Base-by-base conservation (phyloP, 805 yeast genomes). In the Isabelozyma heimii region DNA sequence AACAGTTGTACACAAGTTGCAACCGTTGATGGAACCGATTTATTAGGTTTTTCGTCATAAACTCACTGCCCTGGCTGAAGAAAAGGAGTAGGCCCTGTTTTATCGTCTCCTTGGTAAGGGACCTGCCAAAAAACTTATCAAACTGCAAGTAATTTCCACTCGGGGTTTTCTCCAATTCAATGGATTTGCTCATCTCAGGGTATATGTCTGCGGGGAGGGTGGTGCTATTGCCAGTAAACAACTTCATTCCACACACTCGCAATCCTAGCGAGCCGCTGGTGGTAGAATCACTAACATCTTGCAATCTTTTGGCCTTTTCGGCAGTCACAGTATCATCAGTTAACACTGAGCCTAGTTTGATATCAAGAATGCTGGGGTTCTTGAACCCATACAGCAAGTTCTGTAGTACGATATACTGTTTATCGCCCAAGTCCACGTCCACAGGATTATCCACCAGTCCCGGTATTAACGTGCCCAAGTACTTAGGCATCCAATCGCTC, bases 161-260 rank as follows among this genome's bases (percentile, higher is more conserved):
- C 4, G 60, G 44, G 16, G 43, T 14, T 12, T 40, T n/a, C 16
- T 5, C 30, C 24, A 1, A 62, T 47, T 51, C 47, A 4, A 63
- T 45, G 8, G 62, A 51, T 1, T 55, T 49, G n/a, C 38, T 45
- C 58, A 63, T 54, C 1, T 47, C 55, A 8, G 58, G 55, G 47
- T 50, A 59, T 1, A 54, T 28, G 3, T 44, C 52, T 16, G 47
- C 15, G 1, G 61, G 54, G 14, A 30, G 7, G 28, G 47, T 42
- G 37, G 44, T 50, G 44, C 52, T 55, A 3, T 47, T 27, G 20
- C 53, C 43, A 14, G 35, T 24, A 53, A 64, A 75, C 5, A 85
- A 65, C 52, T 84, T 84, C 92, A 92, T 88, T 0, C 99, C 99
- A 58, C 98, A 91, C 3, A 92, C 81, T 51, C 99, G 72, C 54